phyloP scores from a whole-genome alignment of 2,329 filamentous ascomycete genomes.

The Trichoderma endophyticum region DNA sequence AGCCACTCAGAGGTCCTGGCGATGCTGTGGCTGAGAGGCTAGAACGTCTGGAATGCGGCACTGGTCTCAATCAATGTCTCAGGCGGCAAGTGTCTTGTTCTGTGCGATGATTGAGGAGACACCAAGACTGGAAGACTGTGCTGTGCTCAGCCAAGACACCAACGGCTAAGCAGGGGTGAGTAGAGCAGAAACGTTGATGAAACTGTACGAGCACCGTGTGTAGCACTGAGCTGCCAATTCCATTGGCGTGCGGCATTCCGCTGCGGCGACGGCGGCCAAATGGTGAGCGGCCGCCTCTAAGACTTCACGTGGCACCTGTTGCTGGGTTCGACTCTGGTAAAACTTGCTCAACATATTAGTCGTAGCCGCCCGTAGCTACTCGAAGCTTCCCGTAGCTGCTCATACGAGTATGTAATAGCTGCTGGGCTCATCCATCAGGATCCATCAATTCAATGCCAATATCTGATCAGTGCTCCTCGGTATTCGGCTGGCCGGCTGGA shows the following conservation, averaged over 20 bases:
- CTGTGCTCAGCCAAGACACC: background rate
- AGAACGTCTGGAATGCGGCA: background rate
- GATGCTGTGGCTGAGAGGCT: conserved; percentile 6
- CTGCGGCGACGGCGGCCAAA: background rate
- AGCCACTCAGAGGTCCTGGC: background rate
- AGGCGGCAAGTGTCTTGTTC: background rate
- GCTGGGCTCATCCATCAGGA: background rate
- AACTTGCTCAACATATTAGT: background rate
- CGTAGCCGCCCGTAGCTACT: background rate
- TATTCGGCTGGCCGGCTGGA: background rate
- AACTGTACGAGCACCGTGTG: background rate
- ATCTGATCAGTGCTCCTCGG: background rate
- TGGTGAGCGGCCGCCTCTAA: background rate
- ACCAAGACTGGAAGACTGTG: background rate
- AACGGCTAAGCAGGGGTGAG: background rate
- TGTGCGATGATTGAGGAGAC: background rate
- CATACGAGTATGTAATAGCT: too few relatives aligned
- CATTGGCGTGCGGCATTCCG: background rate
- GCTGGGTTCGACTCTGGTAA: background rate
- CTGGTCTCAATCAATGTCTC: background rate
- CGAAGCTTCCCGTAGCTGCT: background rate
- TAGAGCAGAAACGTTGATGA: background rate
- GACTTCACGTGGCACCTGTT: background rate
- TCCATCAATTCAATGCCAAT: background rate
- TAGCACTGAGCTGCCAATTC: background rate